Evolutionary conservation across 1,284 basidiomycete species (phyloP), one percentile per base, ranked within the genome.

Genomic region (Bondarzewia mesenterica): DNA sequence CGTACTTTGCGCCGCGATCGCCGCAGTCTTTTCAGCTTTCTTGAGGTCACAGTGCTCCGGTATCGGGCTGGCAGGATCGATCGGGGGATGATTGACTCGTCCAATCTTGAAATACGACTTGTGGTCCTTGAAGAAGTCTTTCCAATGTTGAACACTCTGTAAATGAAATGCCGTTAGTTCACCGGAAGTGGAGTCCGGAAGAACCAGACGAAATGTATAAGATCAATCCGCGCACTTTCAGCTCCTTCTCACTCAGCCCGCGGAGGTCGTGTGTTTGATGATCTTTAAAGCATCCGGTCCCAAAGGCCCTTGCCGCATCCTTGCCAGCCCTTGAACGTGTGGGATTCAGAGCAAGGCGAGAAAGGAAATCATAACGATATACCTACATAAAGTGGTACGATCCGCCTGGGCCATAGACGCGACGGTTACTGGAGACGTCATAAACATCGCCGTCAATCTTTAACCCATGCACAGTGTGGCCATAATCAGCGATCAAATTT

Each of bases 371-470:
- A 51, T 49, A 36, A 35, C 21, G 41, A 46, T 27, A 50, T 27
- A 73, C 83, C 57, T 60, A 92, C 89, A 94, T 82, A 60, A 82
- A 75, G 60, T 83, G 73, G 68, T 95, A 95, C 46, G 88, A 81
- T 26, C 90, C 93, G 18, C 92, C 93, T 46, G 85, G 85, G 46
- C 93, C 91, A 65, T 98, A 98, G n/a, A 89, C 82, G 50, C 77
- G 72, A 43, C 82, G 75, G 57, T 81, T 82, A 39, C 70, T 68
- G 29, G 82, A 80, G 38, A 99, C 95, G 61, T 99, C 94, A 69
- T 85, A 98, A 2, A 99, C 93, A 48, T 89, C 84, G 16, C 92
- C 90, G 61, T 93, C 87, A 60, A 98, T 88, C 87, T 90, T 23
- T 7, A n/a, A 25, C n/a, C 25, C 25, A 25, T 12, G 41, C 23